Evolutionary conservation across 2,329 filamentous ascomycete genomes (phyloP).

Genomic region (Endocalyx cinctus): DNA sequence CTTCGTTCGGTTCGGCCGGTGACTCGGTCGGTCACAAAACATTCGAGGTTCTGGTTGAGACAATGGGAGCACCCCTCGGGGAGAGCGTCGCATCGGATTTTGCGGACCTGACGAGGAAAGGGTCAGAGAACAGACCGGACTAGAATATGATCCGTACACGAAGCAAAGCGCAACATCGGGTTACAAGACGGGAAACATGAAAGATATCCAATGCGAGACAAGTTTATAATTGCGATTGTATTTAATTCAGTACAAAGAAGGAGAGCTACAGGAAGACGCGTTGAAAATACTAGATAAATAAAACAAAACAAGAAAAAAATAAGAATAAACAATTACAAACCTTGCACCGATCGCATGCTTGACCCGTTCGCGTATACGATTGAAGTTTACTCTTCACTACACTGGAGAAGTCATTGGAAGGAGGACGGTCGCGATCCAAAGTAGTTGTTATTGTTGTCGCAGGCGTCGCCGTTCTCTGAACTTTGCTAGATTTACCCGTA

Average conservation of each 20-base stretch:
- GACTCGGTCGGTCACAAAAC: constrained; percentile 81
- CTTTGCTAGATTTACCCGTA: constrained; percentile 41
- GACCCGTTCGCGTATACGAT: constrained; percentile 63
- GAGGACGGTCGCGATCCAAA: constrained; percentile 39
- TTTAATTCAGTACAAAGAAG: too few relatives aligned
- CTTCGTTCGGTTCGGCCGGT: constrained; percentile 74
- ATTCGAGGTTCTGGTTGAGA: constrained; percentile 69
- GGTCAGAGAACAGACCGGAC: constrained; percentile 13
- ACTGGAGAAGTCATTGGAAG: constrained; percentile 45
- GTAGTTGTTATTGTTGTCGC: too few relatives aligned
- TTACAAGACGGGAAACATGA: too few relatives aligned
- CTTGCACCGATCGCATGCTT: constrained; percentile 88
- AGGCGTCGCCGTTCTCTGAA: too few relatives aligned
- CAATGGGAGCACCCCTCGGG: constrained; percentile 81
- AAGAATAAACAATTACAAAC: too few relatives aligned
- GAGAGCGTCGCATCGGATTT: constrained; percentile 81
- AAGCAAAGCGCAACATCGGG: too few relatives aligned
- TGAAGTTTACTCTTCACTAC: constrained; percentile 53
- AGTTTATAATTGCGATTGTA: too few relatives aligned
- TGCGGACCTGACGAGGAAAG: constrained; percentile 53
- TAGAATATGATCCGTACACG: constrained; percentile 3
- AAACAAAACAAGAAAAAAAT: too few relatives aligned
- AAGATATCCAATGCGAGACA: too few relatives aligned
- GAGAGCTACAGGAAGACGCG: too few relatives aligned
- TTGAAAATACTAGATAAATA: too few relatives aligned